phyloP scores from a whole-genome alignment of 495 filamentous ascomycete genomes.

The Penicillium chermesinum region DNA sequence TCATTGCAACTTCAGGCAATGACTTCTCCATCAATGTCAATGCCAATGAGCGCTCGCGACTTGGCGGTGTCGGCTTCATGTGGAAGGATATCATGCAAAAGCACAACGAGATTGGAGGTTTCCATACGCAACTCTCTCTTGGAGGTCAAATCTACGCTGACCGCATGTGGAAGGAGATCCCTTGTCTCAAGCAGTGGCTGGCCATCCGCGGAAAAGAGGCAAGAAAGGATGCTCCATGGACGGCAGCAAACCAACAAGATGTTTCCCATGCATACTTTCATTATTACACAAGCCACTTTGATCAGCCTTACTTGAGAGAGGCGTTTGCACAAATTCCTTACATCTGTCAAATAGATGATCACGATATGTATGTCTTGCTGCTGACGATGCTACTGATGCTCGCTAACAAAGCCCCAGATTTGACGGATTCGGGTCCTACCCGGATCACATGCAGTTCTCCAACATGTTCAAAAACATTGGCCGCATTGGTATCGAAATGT shows the following conservation, averaged over 20 bases:
- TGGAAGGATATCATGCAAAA: constrained; percentile 99
- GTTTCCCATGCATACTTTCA: constrained; percentile 96
- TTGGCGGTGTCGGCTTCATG: constrained; percentile 91
- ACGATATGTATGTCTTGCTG: constrained; percentile 98
- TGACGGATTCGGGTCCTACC: constrained; percentile 96
- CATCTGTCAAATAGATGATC: constrained; percentile 87
- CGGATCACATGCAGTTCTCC: constrained; percentile 96
- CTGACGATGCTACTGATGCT: too few relatives aligned
- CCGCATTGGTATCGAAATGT: constrained; percentile 96
- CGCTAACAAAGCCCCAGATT: constrained; percentile 72
- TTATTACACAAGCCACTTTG: constrained; percentile 96
- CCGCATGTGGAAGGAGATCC: constrained; percentile 92
- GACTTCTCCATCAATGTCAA: constrained; percentile 87
- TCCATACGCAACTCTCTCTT: constrained; percentile 86
- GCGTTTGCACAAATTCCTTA: constrained; percentile 97
- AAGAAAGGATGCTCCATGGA: constrained; percentile 85
- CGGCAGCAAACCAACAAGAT: constrained; percentile 88
- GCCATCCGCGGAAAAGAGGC: constrained; percentile 86
- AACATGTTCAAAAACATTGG: constrained; percentile 98
- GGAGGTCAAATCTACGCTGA: constrained; percentile 97
- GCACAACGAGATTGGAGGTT: constrained; percentile 91
- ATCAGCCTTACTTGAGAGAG: constrained; percentile 88
- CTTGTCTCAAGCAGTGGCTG: constrained; percentile 89
- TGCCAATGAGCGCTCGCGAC: constrained; percentile 72
- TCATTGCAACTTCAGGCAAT: constrained; percentile 91